Percentiles rank a stretch among this genome's conserved stretches.
Evolutionary conservation across 495 filamentous ascomycete species (phyloP).

Genomic region (Pseudoneurospora amorphoporcata): DNA sequence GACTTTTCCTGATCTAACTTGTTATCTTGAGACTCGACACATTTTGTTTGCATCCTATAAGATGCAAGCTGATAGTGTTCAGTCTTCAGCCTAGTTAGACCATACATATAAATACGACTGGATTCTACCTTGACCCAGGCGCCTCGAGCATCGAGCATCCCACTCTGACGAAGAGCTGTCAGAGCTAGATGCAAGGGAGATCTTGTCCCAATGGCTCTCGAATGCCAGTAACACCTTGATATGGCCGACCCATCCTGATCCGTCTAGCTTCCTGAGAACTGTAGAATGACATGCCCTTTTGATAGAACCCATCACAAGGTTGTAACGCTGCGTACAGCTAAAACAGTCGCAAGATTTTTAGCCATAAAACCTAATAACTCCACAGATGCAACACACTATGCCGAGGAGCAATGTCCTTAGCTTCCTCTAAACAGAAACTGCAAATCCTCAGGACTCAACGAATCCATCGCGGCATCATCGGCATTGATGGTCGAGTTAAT

Average conservation of each 20-base stretch:
- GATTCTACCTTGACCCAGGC: not conserved
- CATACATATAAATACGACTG: not conserved
- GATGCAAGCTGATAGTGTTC: not conserved
- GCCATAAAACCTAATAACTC: not conserved
- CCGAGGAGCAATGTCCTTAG: constrained; percentile 3
- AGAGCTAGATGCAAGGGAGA: not conserved
- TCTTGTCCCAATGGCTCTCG: not conserved
- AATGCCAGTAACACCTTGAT: not conserved
- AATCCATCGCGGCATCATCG: constrained; percentile 78
- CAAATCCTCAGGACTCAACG: constrained; percentile 81
- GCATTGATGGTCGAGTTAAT: constrained; percentile 93
- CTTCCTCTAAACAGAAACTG: constrained; percentile 81
- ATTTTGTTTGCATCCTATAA: not conserved
- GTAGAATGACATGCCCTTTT: not conserved
- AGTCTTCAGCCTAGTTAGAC: not conserved
- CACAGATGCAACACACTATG: not conserved
- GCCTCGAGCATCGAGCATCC: not conserved
- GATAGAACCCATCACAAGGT: not conserved
- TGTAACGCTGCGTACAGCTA: not conserved
- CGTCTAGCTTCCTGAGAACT: not conserved
- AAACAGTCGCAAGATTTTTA: not conserved
- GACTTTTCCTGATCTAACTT: not conserved
- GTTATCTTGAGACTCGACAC: not conserved
- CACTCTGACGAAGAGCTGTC: not conserved
- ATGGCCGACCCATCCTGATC: not conserved